Conservation (phyloP, 805 yeast species). For the Komagataella kurtzmanii region DNA sequence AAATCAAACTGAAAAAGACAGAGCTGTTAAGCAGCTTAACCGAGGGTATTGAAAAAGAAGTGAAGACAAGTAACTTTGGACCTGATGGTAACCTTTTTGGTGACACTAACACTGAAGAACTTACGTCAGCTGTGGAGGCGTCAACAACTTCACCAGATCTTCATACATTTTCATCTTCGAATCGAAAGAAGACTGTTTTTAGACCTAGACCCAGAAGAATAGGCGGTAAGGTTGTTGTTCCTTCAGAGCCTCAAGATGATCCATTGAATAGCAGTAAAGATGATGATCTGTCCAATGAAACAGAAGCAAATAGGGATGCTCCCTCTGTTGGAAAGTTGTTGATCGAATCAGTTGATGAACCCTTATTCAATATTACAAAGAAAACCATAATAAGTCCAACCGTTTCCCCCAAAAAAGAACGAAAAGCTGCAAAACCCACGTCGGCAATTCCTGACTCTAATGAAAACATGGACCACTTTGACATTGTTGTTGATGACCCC, state of each 20-base stretch:
- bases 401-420: slow-evolving; percentile 11
- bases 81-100: neutral
- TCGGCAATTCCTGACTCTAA: slow-evolving; percentile 1
- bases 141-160: neutral
- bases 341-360: slow-evolving; percentile 28
- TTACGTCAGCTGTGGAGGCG: neutral
- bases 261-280: neutral
- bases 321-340: neutral
- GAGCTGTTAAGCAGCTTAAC: slow-evolving; percentile 29
- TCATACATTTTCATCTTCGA: neutral
- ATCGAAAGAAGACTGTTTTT: neutral
- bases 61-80: slow-evolving; percentile 3
- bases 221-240: neutral
- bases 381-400: slow-evolving; percentile 4
- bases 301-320: neutral
- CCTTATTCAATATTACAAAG: slow-evolving; percentile 32
- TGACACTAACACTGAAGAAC: neutral
- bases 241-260: neutral
- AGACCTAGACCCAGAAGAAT: neutral
- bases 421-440: slow-evolving; percentile 4
- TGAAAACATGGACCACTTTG: slow-evolving; percentile 19
- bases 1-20: slow-evolving; percentile 19
- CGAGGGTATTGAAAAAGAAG: slow-evolving; percentile 14
- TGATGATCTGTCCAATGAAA: neutral
- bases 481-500: slow-evolving; percentile 79